Evolutionary conservation across 1,284 basidiomycete species (phyloP), one percentile per base, ranked within the genome.

Genomic region (Sporisorium graminicola): DNA sequence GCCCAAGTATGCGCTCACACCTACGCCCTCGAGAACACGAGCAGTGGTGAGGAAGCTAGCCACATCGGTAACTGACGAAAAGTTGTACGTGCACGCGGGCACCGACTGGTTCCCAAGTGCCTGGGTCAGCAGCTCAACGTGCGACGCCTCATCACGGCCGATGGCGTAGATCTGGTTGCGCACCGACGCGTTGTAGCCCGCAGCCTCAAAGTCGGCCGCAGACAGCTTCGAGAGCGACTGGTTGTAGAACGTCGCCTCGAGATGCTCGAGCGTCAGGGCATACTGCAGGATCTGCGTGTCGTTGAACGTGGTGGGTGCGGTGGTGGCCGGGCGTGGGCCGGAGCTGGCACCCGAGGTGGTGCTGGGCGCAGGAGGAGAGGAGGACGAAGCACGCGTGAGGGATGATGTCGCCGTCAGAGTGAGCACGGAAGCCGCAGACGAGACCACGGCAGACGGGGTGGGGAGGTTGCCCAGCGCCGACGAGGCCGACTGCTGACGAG

Each of bases 191-290:
- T 78, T 78, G 64, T 69, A 78, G 20, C 72, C 75, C 8, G 75
- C 72, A 2, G 53, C 20, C 43, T 67, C 50, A 18, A 78, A 78
- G 64, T 66, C 75, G 0, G 52, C 35, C 1, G 58, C 50, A 1
- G 67, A 70, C 18, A 78, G 60, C 58, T 74, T 70, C 26, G 51
- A 53, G 37, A 78, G 65, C 20, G 67, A 71, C 65, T 74, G 67
- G 65, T 78, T 78, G 67, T 78, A 78, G 58, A 78, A 78, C 4
- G 63, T 46, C 10, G 71, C 77, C 37, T 81, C 79, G 58, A 81
- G 79, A 57, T 77, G 75, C 59, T 82, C 81, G 56, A 81, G 74
- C 24, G 77, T 80, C 29, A 82, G 65, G 22, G 79, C 80, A 46
- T 74, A 78, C 67, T 78, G 70, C 20, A 81, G 65, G 42, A 78